A percentile compares a stretch with the other conserved stretches of the same genome.
These are phyloP conservation scores for Vicia villosa DNA, from an alignment of 306 rosid species.

Conservation along the genomic window DNA sequence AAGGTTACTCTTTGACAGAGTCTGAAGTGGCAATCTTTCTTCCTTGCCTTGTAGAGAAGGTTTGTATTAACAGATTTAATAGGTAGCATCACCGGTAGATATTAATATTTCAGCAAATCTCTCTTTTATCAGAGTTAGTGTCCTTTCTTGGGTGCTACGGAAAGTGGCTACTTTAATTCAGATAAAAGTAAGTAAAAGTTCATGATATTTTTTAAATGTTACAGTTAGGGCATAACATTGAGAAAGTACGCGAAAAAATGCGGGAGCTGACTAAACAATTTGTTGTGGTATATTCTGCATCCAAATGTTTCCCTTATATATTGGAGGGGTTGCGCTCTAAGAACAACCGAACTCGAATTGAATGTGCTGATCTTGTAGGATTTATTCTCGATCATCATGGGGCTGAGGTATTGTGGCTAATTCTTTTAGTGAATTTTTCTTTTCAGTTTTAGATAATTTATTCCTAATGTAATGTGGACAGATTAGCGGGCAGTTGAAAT, in stretches of 20 bases:
- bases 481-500: conserved; percentile 92
- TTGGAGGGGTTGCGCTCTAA: conserved; percentile 97
- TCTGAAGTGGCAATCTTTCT: conserved; percentile 90
- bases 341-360: conserved; percentile 94
- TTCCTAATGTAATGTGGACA: conserved; percentile 39
- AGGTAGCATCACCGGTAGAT: conserved; percentile 4
- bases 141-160: not conserved
- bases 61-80: conserved; percentile 34
- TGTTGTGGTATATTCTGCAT: conserved; percentile 69
- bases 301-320: conserved; percentile 88
- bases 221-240: conserved; percentile 97
- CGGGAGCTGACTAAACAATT: conserved; percentile 90
- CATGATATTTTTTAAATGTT: conserved; percentile 34
- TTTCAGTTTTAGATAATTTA: conserved; percentile 30
- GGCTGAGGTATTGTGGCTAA: conserved; percentile 65
- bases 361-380: conserved; percentile 93
- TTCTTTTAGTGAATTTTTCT: not conserved
- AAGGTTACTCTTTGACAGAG: conserved; percentile 77
- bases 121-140: not conserved
- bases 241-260: conserved; percentile 92
- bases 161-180: conserved; percentile 14
- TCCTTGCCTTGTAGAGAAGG: conserved; percentile 97
- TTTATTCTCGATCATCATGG: conserved; percentile 84
- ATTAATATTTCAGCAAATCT: not conserved
- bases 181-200: not conserved